Percentiles rank a stretch among this genome's conserved stretches.
These are phyloP conservation scores for Fraxinus pennsylvanica DNA, from an alignment of 257 asterid species.

Conservation along the genomic window DNA sequence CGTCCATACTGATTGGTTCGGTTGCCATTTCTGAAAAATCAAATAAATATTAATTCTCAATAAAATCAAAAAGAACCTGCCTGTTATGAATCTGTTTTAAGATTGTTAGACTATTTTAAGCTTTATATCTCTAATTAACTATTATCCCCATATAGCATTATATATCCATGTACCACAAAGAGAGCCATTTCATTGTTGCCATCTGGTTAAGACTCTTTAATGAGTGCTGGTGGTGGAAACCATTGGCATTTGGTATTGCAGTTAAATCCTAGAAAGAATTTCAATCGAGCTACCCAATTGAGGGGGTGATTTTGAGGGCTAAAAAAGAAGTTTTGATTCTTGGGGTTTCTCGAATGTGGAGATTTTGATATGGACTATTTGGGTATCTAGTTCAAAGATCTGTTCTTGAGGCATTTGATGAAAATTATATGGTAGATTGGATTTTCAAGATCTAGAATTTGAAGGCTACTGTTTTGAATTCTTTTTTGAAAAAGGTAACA, in stretches of 20 bases:
- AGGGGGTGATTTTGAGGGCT: not conserved
- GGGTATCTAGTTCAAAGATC: constrained; percentile 37
- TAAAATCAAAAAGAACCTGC: no score
- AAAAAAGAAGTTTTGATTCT: constrained; percentile 4
- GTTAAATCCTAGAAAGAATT: constrained; percentile 28
- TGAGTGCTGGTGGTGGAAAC: constrained; percentile 28
- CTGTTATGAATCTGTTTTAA: no score
- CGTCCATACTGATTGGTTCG: no score
- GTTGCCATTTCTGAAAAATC: no score
- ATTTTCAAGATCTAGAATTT: constrained; percentile 46
- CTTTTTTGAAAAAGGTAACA: constrained; percentile 39
- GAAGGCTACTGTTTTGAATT: constrained; percentile 26
- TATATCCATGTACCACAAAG: constrained; percentile 29
- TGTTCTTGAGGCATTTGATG: constrained; percentile 20
- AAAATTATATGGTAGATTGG: constrained; percentile 29
- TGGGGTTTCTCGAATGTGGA: constrained; percentile 26
- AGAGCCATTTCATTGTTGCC: constrained; percentile 45
- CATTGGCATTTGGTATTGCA: constrained; percentile 41
- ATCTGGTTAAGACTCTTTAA: constrained; percentile 36
- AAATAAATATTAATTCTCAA: no score
- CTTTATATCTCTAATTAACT: constrained; percentile 13
- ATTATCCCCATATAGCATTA: constrained; percentile 6
- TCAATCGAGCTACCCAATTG: constrained; percentile 14
- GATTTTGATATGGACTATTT: constrained; percentile 11
- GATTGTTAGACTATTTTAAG: not conserved